A percentile compares a stretch with the other conserved stretches of the same genome.
Conservation (phyloP, 176 grass and related monocot genomes). For the Oryza meridionalis region DNA sequence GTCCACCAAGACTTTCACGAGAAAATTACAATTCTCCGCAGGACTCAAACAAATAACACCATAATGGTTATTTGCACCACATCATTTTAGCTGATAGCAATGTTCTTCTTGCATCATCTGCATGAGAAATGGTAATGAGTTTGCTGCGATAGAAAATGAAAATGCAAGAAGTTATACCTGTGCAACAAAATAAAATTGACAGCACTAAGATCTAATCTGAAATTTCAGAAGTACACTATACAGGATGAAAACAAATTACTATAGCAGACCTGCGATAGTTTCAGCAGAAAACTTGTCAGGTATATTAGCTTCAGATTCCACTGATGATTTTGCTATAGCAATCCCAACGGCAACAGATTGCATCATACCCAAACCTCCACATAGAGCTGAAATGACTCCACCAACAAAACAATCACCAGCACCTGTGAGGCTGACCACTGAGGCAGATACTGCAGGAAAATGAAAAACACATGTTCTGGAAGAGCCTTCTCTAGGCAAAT, state of each 20-base stretch:
- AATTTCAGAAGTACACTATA: slow-evolving; percentile 14
- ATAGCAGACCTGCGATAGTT: slow-evolving; percentile 60
- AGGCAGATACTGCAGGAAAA: slow-evolving; percentile 73
- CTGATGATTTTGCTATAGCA: slow-evolving; percentile 76
- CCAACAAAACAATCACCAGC: slow-evolving; percentile 93
- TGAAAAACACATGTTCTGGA: slow-evolving; percentile 68
- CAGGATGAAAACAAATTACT: slow-evolving; percentile 7
- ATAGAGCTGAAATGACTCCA: slow-evolving; percentile 71
- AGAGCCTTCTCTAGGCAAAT: slow-evolving; percentile 41
- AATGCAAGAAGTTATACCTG: slow-evolving; percentile 10
- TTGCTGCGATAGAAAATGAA: slow-evolving; percentile 1
- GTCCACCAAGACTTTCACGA: too few relatives aligned
- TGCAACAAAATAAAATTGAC: not conserved
- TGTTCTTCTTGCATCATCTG: slow-evolving; percentile 60
- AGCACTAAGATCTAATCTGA: not conserved
- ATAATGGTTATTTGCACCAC: slow-evolving; percentile 34
- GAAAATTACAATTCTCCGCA: too few relatives aligned
- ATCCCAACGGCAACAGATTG: slow-evolving; percentile 74
- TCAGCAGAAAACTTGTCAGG: slow-evolving; percentile 55
- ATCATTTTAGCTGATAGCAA: slow-evolving; percentile 48
- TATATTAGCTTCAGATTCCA: slow-evolving; percentile 80
- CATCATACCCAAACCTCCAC: slow-evolving; percentile 73
- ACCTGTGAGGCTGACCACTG: slow-evolving; percentile 75
- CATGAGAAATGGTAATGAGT: slow-evolving; percentile 28
- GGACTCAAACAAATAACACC: not conserved